Percentiles rank a stretch among this genome's conserved stretches.
phyloP scores from a whole-genome alignment of 2,329 filamentous ascomycete species.

The Xylaria sp. region DNA sequence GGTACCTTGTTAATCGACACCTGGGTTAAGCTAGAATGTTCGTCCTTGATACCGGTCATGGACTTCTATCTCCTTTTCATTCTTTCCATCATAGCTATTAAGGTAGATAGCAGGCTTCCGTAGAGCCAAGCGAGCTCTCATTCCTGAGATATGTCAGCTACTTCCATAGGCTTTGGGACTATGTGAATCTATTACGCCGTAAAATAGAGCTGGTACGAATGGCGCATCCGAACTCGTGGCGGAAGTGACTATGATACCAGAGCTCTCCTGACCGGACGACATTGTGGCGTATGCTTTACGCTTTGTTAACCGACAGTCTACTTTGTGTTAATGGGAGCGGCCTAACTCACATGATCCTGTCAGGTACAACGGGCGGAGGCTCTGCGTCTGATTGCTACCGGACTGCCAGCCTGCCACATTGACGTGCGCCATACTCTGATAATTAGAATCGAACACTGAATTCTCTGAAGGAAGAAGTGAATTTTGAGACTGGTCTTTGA shows the following conservation, averaged over 20 bases:
- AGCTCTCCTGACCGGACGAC: not conserved
- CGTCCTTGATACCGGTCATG: too few relatives aligned
- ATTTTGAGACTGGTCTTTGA: not conserved
- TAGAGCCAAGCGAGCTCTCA: not conserved
- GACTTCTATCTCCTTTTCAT: not conserved
- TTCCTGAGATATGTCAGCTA: not conserved
- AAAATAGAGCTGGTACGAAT: not conserved
- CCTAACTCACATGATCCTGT: not conserved
- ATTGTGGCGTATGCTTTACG: not conserved
- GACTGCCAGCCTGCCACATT: not conserved
- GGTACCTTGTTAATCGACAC: not conserved
- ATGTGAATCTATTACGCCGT: not conserved
- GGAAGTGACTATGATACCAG: not conserved
- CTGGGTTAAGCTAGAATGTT: not conserved
- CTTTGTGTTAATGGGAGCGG: too few relatives aligned
- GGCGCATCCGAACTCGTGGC: conserved; percentile 1
- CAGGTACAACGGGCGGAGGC: not conserved
- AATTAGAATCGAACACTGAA: not conserved
- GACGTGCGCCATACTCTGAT: not conserved
- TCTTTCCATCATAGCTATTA: not conserved
- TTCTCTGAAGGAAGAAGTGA: not conserved
- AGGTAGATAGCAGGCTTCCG: not conserved
- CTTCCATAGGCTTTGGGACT: not conserved
- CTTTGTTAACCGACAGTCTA: not conserved
- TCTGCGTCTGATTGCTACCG: not conserved